Base-by-base conservation (phyloP, 1,284 basidiomycete genomes). In the Cutaneotrichosporon sp. region DNA sequence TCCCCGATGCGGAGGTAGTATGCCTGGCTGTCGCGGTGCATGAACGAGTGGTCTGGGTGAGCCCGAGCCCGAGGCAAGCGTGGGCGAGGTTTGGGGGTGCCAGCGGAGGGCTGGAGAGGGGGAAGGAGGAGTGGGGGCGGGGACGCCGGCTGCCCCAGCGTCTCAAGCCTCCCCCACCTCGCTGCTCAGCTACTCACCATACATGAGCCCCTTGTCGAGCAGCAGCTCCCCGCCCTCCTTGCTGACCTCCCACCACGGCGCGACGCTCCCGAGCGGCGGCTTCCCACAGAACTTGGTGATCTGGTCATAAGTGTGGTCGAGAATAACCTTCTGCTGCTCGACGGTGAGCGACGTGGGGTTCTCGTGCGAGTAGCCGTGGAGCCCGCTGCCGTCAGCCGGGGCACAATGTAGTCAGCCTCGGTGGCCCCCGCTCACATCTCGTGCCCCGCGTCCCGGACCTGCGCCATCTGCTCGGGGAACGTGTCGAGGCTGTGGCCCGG, bases 231-330 rank as follows among this genome's bases (percentile, higher is more conserved):
- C 86, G 1, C 86, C 86, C 74, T 89, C 88, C 62, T 84, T 85
- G 77, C 85, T 87, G 1, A 85, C 86, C 74, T 91, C 89, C 88
- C 89, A 91, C 88, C 88, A 91, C 0, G 89, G 87, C 10, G 88
- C 88, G 36, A 90, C 87, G 59, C 82, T 82, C 16, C 87, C 86
- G 71, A 85, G 84, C 1, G 89, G 89, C 18, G 87, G 82, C 25
- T 85, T 80, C 59, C 86, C 81, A 71, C 86, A 87, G 73, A 91
- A 90, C 7, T 84, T 80, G 4, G 88, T 89, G 55, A 91, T 79
- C 33, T 88, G 81, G 16, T 85, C 79, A 75, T 84, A 84, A 0
- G 89, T 90, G 69, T 88, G 82, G 59, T 89, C 85, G 43, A 91
- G 79, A 56, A 91, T 87, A 64, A 88, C 88, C 53, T 83, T 83